Percentiles rank a stretch among this genome's conserved stretches.
phyloP scores from a whole-genome alignment of 2,329 filamentous ascomycete genomes.

The Aspergillus sp. region DNA sequence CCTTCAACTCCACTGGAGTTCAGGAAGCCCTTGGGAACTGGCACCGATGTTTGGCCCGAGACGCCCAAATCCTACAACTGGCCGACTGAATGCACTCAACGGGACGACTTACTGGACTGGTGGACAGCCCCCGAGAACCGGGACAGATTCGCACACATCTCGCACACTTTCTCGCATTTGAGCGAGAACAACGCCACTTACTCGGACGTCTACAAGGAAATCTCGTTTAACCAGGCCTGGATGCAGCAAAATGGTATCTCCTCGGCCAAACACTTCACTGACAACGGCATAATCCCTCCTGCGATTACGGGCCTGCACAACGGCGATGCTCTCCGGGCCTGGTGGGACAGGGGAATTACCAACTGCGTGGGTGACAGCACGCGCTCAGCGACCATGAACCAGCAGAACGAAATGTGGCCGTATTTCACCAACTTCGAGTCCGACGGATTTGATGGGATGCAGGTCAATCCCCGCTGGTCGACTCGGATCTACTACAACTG shows the following conservation, averaged over 20 bases:
- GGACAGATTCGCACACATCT: conserved; percentile 49
- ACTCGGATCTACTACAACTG: conserved; percentile 59
- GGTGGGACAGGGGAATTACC: conserved; percentile 50
- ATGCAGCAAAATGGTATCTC: conserved; percentile 45
- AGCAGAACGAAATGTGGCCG: conserved; percentile 46
- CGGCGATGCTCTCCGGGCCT: conserved; percentile 52
- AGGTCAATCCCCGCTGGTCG: conserved; percentile 51
- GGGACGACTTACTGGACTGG: conserved; percentile 47
- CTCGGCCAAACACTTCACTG: conserved; percentile 40
- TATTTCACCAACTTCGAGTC: conserved; percentile 41
- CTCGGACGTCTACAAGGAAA: conserved; percentile 47
- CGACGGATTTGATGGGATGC: conserved; percentile 49
- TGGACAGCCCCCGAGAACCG: conserved; percentile 42
- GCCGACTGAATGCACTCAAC: conserved; percentile 40
- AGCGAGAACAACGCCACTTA: conserved; percentile 53
- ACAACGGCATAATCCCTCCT: conserved; percentile 50
- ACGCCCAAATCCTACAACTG: conserved; percentile 40
- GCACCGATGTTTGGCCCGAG: conserved; percentile 41
- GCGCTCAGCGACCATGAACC: conserved; percentile 45
- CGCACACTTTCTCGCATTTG: conserved; percentile 54
- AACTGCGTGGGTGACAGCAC: conserved; percentile 58
- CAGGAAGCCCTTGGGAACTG: conserved; percentile 43
- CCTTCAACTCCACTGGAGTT: conserved; percentile 42
- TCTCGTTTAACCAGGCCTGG: conserved; percentile 53
- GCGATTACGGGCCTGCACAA: conserved; percentile 57